Conservation (phyloP, 495 filamentous ascomycete genomes). For the Hypoxylon intermedium region DNA sequence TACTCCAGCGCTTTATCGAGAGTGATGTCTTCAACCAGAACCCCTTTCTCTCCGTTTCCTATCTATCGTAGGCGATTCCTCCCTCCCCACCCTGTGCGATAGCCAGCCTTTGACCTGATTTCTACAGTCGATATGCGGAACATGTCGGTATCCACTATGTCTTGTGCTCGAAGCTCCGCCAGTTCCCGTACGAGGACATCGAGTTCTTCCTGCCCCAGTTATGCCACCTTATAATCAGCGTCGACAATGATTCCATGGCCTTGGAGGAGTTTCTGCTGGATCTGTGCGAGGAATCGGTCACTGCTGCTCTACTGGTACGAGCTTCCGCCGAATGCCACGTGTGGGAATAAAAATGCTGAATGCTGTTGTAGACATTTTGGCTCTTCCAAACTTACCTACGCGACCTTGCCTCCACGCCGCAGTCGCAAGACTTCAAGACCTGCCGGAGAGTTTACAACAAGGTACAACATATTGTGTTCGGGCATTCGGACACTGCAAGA, state of each 20-base stretch:
- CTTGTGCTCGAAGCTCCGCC: constrained; percentile 78
- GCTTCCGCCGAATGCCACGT: constrained; percentile 13
- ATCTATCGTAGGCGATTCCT: constrained; percentile 69
- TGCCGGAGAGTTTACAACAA: constrained; percentile 80
- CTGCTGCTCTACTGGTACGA: constrained; percentile 74
- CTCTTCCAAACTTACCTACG: constrained; percentile 82
- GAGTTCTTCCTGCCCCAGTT: constrained; percentile 84
- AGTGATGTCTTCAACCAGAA: constrained; percentile 84
- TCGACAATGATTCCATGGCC: constrained; percentile 84
- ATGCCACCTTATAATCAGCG: constrained; percentile 78
- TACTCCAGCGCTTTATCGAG: constrained; percentile 79
- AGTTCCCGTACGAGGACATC: constrained; percentile 82
- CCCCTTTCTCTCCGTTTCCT: constrained; percentile 78
- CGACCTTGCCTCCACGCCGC: constrained; percentile 72
- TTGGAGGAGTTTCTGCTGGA: constrained; percentile 82
- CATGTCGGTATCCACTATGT: constrained; percentile 84
- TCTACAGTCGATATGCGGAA: constrained; percentile 74
- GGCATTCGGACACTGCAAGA: constrained; percentile 63
- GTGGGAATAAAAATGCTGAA: constrained; percentile 25
- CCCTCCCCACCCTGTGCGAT: constrained; percentile 6
- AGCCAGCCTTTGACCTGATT: constrained; percentile 22
- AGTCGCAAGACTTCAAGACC: constrained; percentile 72
- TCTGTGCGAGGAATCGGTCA: constrained; percentile 79
- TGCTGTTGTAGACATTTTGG: constrained; percentile 72
- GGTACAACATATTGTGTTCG: constrained; percentile 80